Percentiles rank a stretch among this genome's conserved stretches.
These are phyloP conservation scores for Ambispora gerdemannii DNA, from an alignment of 192 early-diverging fungal species.

Conservation along the genomic window DNA sequence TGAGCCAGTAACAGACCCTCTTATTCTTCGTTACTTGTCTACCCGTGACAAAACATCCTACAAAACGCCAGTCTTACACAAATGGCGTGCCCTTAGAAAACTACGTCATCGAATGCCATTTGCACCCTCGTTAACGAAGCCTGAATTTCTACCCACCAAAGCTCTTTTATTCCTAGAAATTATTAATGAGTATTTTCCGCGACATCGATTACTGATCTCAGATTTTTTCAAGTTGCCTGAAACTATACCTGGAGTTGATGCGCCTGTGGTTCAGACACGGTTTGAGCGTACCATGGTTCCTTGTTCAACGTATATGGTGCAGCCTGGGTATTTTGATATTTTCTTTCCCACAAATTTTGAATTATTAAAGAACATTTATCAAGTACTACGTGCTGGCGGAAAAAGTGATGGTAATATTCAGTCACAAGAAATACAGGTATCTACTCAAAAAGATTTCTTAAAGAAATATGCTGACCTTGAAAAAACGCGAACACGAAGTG, in stretches of 20 bases:
- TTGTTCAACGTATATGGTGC: constrained; percentile 93
- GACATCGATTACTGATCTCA: constrained; percentile 79
- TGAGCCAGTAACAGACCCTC: constrained; percentile 73
- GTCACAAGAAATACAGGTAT: constrained; percentile 49
- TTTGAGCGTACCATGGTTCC: constrained; percentile 89
- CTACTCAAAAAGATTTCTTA: constrained; percentile 81
- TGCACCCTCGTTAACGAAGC: constrained; percentile 75
- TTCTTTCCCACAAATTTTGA: constrained; percentile 99
- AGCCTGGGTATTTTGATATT: constrained; percentile 98
- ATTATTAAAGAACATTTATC: constrained; percentile 74
- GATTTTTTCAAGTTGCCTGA: constrained; percentile 89
- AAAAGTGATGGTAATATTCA: constrained; percentile 28
- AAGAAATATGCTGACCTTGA: constrained; percentile 71
- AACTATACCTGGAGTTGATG: constrained; percentile 73
- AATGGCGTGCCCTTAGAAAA: constrained; percentile 42
- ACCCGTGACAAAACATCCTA: constrained; percentile 59
- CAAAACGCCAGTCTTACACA: constrained; percentile 59
- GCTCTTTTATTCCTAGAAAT: constrained; percentile 68
- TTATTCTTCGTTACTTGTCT: constrained; percentile 69
- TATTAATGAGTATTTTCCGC: constrained; percentile 79
- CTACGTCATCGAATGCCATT: constrained; percentile 70
- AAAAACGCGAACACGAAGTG: constrained; percentile 71
- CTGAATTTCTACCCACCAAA: constrained; percentile 92
- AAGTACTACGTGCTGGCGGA: constrained; percentile 45
- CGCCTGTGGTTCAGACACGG: constrained; percentile 94